phyloP scores from a whole-genome alignment of 2,329 filamentous ascomycete genomes.

The Sporothrix humicola region DNA sequence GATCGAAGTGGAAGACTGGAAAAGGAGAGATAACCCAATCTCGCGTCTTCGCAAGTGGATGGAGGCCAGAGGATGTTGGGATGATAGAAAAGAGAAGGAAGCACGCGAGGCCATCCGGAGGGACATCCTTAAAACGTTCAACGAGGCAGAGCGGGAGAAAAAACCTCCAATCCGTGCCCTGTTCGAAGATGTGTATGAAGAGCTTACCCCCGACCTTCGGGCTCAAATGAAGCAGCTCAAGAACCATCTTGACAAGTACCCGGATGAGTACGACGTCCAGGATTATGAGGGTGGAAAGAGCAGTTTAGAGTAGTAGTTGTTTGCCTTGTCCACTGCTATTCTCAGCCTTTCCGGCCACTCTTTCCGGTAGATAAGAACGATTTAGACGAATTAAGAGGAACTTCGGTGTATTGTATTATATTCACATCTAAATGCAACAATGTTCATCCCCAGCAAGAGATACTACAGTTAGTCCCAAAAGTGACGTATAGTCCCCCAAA shows the following conservation, averaged over 20 bases:
- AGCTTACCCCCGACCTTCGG: conserved; percentile 66
- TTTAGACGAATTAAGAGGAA: too few relatives aligned
- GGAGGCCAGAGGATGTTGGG: conserved; percentile 81
- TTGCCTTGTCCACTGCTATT: too few relatives aligned
- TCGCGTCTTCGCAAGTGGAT: conserved; percentile 67
- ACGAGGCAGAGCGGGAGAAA: conserved; percentile 80
- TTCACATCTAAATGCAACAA: too few relatives aligned
- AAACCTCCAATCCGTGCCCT: conserved; percentile 73
- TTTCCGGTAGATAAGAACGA: too few relatives aligned
- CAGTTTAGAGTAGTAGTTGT: conserved; percentile 39
- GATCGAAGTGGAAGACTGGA: conserved; percentile 91
- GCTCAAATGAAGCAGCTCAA: conserved; percentile 77
- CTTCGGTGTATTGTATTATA: too few relatives aligned
- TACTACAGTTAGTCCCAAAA: too few relatives aligned
- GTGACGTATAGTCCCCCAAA: too few relatives aligned
- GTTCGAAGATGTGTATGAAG: conserved; percentile 90
- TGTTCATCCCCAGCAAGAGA: too few relatives aligned
- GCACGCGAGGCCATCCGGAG: conserved; percentile 45
- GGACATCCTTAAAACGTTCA: conserved; percentile 82
- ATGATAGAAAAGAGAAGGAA: conserved; percentile 76
- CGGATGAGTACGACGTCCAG: conserved; percentile 80
- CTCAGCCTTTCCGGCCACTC: too few relatives aligned
- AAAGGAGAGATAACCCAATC: conserved; percentile 53
- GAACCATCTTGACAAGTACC: conserved; percentile 81
- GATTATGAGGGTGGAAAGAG: conserved; percentile 45